These are phyloP conservation scores for Fusarium sp. DNA, from an alignment of 2,329 filamentous ascomycete genomes.

Conservation along the genomic window DNA sequence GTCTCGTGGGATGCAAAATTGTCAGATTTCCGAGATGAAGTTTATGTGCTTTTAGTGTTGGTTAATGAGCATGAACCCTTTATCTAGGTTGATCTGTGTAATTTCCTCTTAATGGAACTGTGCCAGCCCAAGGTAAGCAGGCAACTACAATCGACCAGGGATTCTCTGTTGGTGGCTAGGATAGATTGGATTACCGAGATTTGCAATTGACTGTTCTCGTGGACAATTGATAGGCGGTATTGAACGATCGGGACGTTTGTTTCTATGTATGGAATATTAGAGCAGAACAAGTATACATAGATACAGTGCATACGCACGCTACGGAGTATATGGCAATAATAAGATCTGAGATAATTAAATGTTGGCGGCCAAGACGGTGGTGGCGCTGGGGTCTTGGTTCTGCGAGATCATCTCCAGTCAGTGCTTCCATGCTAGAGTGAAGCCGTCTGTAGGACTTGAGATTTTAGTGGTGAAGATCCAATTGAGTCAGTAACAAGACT, in stretches of 20 bases:
- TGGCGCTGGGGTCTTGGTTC: conserved; percentile 11
- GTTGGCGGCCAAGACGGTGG: conserved; percentile 18
- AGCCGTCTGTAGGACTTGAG: conserved; percentile 6
- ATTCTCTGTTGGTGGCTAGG: conserved; percentile 13
- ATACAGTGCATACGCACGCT: not conserved
- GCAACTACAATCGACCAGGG: conserved; percentile 15
- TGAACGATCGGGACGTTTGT: conserved; percentile 14
- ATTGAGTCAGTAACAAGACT: conserved; percentile 13
- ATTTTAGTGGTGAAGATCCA: conserved; percentile 5
- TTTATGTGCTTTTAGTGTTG: conserved; percentile 1
- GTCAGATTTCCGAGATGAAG: conserved; percentile 1
- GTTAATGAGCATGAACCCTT: not conserved
- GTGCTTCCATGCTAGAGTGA: conserved; percentile 22
- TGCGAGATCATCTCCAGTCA: conserved; percentile 19
- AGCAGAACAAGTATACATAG: not conserved
- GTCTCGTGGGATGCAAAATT: not conserved
- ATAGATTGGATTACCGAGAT: conserved; percentile 38
- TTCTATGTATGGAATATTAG: conserved; percentile 38
- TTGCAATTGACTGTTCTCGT: conserved; percentile 35
- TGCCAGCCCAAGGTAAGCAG: conserved; percentile 2
- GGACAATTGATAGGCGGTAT: not conserved
- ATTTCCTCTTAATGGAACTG: conserved; percentile 5
- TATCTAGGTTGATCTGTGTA: conserved; percentile 5
- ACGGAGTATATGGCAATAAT: not conserved
- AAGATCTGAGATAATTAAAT: conserved; percentile 1